phyloP scores from a whole-genome alignment of 352 stramenopile species.

The Globisporangium carolinianum region DNA sequence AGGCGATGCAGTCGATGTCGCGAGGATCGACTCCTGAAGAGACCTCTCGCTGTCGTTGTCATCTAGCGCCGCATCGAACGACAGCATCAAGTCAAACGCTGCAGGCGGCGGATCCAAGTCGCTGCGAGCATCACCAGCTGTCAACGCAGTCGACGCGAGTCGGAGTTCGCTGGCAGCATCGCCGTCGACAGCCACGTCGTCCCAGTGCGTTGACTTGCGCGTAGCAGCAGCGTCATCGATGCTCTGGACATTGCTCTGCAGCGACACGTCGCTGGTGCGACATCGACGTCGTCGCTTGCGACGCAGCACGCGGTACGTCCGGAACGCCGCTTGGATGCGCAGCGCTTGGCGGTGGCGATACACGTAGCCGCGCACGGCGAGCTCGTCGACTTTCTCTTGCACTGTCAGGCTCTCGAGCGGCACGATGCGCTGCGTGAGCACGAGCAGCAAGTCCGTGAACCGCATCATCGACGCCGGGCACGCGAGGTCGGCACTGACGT shows the following conservation, averaged over 20 bases:
- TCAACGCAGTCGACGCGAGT: not conserved
- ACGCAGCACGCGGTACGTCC: constrained; percentile 47
- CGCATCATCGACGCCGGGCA: constrained; percentile 64
- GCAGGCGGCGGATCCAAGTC: not conserved
- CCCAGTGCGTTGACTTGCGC: not conserved
- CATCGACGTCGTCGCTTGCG: constrained; percentile 3
- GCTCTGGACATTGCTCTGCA: not conserved
- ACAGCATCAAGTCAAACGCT: constrained; percentile 1
- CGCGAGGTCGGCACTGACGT: constrained; percentile 28
- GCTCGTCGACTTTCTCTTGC: constrained; percentile 78
- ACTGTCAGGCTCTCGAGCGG: constrained; percentile 68
- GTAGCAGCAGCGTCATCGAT: not conserved
- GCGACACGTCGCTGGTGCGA: not conserved
- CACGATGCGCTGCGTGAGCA: constrained; percentile 59
- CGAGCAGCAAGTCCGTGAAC: constrained; percentile 66
- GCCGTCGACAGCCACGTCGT: not conserved
- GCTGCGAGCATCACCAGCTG: not conserved
- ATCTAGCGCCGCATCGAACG: not conserved
- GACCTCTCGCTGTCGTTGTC: not conserved
- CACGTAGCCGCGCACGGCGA: constrained; percentile 65
- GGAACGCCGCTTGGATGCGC: constrained; percentile 55
- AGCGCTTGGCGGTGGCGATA: constrained; percentile 52
- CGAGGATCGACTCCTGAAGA: constrained; percentile 12
- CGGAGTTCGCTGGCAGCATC: not conserved
- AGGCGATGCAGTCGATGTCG: constrained; percentile 7